Evolutionary conservation across 2,329 filamentous ascomycete species (phyloP).

Genomic region (Aciculosporium take): DNA sequence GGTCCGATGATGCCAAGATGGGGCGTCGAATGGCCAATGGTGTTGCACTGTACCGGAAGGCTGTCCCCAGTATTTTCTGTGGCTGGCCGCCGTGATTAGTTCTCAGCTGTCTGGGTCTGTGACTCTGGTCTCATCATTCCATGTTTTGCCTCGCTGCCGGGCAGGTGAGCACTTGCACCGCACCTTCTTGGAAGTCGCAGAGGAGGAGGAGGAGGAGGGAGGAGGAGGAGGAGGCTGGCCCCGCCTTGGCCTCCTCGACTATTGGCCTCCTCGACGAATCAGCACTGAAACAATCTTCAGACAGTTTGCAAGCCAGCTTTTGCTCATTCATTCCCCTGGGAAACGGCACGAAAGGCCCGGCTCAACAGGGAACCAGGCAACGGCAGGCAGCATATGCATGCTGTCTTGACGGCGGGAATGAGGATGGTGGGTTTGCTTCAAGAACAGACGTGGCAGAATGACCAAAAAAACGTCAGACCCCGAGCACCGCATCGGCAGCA

Average conservation of each 20-base stretch:
- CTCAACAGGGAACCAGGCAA: background rate
- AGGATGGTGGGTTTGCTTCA: background rate
- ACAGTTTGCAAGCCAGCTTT: background rate
- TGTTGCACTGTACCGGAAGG: background rate
- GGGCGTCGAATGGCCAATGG: slow-evolving; percentile 5
- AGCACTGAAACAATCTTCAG: background rate
- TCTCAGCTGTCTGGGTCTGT: too few relatives aligned
- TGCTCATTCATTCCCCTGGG: too few relatives aligned
- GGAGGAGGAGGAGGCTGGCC: too few relatives aligned
- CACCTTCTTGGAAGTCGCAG: too few relatives aligned
- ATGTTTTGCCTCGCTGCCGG: background rate
- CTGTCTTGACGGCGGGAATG: too few relatives aligned
- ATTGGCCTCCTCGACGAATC: background rate
- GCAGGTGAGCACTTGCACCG: too few relatives aligned
- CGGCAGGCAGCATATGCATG: background rate
- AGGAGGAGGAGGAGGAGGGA: too few relatives aligned
- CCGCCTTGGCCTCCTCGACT: background rate
- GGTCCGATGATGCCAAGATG: slow-evolving; percentile 7
- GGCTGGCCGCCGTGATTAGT: background rate
- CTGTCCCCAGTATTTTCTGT: background rate
- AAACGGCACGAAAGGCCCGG: background rate
- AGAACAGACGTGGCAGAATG: too few relatives aligned
- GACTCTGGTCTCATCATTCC: too few relatives aligned
- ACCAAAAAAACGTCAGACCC: too few relatives aligned
- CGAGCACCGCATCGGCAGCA: too few relatives aligned